These are phyloP conservation scores for Phaeosphaeria sp. DNA, from an alignment of 2,329 filamentous ascomycete species.

Conservation along the genomic window DNA sequence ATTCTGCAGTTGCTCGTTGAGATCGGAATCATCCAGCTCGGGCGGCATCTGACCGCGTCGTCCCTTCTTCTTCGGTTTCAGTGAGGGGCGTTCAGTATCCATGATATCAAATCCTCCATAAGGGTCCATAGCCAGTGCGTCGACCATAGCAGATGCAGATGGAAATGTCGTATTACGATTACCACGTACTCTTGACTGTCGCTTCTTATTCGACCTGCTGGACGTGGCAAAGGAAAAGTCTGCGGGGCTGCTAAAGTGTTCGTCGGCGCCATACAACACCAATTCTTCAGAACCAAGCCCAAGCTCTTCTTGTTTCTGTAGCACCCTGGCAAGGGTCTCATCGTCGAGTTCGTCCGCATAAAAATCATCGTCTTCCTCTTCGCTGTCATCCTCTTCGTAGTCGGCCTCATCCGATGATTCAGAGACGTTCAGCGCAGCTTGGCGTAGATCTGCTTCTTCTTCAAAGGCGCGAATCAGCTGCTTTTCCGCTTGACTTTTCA, in stretches of 20 bases:
- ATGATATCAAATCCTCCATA: constrained; percentile 81
- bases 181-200: constrained; percentile 20
- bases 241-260: constrained; percentile 46
- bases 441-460: constrained; percentile 19
- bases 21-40: constrained; percentile 53
- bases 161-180: constrained; percentile 52
- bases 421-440: constrained; percentile 19
- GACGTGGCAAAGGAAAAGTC: constrained; percentile 20
- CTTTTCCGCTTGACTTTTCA: constrained; percentile 32
- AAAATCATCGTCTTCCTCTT: constrained; percentile 49
- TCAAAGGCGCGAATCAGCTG: constrained; percentile 39
- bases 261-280: constrained; percentile 61
- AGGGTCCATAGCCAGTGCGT: constrained; percentile 64
- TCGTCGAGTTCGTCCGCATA: constrained; percentile 59
- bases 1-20: constrained; percentile 48
- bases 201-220: constrained; percentile 35
- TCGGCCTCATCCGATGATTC: constrained; percentile 8
- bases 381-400: constrained; percentile 42
- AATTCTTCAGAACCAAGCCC: constrained; percentile 67
- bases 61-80: constrained; percentile 70
- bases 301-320: constrained; percentile 68
- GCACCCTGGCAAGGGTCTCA: constrained; percentile 65
- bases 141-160: constrained; percentile 62
- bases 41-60: constrained; percentile 60
- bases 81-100: constrained; percentile 76